Evolutionary conservation across 148 eudicot species (phyloP), one percentile per base, ranked within the genome.

Genomic region (Cornus kousa): DNA sequence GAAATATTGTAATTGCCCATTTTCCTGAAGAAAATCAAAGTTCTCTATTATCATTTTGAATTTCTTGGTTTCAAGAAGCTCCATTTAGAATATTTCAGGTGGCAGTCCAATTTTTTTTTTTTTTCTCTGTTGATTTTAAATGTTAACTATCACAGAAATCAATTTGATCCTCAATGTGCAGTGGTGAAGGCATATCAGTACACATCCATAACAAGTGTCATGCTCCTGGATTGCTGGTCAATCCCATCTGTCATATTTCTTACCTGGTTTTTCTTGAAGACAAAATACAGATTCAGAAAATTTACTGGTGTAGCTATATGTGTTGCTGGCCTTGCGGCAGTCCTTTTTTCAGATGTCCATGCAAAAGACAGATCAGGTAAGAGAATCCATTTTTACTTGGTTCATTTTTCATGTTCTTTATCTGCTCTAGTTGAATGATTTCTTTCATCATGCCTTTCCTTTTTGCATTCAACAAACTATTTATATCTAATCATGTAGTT

Each of bases 221-320:
- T 90, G 98, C 93, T 94, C 74, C 90, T 94, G 89, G 98, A 94
- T 87, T 94, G 98, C 81, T 94, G 98, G 98, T 70, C 94, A 64
- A 94, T 94, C 37, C 98, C 98, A 3, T 90, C 88, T 67, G 98
- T 94, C 53, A 86, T 94, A 50, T 65, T 94, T 43, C 87, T 94
- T 59, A 94, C 98, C 23, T 90, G 98, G 92, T 65, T 89, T 70
- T 94, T 94, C 77, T 87, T 94, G 87, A 91, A 91, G 85, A 94
- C 98, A 23, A 91, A 89, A 79, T 93, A 93, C 77, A 88, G 83
- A 80, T 84, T 68, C 88, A 86, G 76, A 84, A 93, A 93, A 81
- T 78, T 89, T n/a, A 75, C 77, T 40, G 96, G 96, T 33, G 93
- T 94, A 40, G 84, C 80, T 35, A 82, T 94, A 32, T 94, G 96